Percentiles rank a stretch among this genome's conserved stretches.
Evolutionary conservation across 345 rosid species (phyloP).

Genomic region (Boechera retrofracta): DNA sequence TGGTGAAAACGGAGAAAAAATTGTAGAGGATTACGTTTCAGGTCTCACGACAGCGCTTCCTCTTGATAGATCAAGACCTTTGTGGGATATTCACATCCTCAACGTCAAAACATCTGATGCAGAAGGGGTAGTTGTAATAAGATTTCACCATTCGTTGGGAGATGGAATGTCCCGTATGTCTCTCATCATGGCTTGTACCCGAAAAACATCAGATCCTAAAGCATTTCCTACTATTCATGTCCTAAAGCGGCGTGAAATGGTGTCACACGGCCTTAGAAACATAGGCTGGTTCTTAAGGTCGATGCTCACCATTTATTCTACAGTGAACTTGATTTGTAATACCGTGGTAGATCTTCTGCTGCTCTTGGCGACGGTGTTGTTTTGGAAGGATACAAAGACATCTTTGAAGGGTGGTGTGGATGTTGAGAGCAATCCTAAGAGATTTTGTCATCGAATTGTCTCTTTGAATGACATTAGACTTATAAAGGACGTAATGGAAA

Average conservation of each 20-base stretch:
- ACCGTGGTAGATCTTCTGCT: conserved; percentile 53
- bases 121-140: conserved; percentile 48
- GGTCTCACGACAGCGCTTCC: conserved; percentile 50
- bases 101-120: conserved; percentile 65
- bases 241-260: conserved; percentile 36
- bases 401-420: conserved; percentile 46
- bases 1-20: conserved; percentile 46
- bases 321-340: conserved; percentile 50
- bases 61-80: conserved; percentile 58
- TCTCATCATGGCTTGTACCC: conserved; percentile 50
- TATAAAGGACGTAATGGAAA: conserved; percentile 2
- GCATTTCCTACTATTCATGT: conserved; percentile 53
- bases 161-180: conserved; percentile 62
- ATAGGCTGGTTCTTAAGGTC: conserved; percentile 46
- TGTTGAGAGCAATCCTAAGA: conserved; percentile 7
- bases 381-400: conserved; percentile 52
- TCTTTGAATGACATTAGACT: conserved; percentile 54
- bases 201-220: conserved; percentile 54
- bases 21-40: conserved; percentile 62
- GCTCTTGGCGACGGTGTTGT: conserved; percentile 47
- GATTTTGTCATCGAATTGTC: conserved; percentile 48
- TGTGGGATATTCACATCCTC: conserved; percentile 77
- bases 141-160: conserved; percentile 58
- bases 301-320: conserved; percentile 41
- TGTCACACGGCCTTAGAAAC: background rate